Conservation (phyloP, 2,329 filamentous ascomycete genomes). For the Dactylellina parvicollis region DNA sequence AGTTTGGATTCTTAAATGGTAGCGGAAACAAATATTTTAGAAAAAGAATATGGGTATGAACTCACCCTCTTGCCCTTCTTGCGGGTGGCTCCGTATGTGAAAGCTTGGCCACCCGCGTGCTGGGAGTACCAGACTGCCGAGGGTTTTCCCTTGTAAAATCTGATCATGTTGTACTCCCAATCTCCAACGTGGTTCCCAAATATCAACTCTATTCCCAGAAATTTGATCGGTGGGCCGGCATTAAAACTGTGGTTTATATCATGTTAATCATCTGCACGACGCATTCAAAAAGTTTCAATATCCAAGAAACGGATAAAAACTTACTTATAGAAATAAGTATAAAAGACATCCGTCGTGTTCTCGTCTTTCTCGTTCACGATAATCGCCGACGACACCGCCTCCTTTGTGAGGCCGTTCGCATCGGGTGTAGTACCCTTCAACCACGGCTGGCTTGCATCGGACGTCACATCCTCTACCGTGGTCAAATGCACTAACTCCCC, state of each 20-base stretch:
- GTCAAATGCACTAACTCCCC: slow-evolving; percentile 66
- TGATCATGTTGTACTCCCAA: slow-evolving; percentile 75
- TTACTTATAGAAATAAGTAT: slow-evolving; percentile 71
- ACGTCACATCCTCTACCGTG: slow-evolving; percentile 64
- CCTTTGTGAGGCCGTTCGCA: slow-evolving; percentile 65
- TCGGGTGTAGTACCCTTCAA: slow-evolving; percentile 68
- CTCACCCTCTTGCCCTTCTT: slow-evolving; percentile 62
- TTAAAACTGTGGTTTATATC: slow-evolving; percentile 94
- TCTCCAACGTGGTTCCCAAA: slow-evolving; percentile 72
- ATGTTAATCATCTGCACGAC: slow-evolving; percentile 51
- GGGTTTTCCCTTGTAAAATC: slow-evolving; percentile 69
- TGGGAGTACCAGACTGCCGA: slow-evolving; percentile 71
- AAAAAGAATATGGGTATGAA: not conserved
- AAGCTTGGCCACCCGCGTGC: slow-evolving; percentile 72
- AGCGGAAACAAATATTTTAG: not conserved
- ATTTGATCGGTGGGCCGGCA: slow-evolving; percentile 77
- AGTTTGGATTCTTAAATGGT: slow-evolving; percentile 1
- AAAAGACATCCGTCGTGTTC: slow-evolving; percentile 65
- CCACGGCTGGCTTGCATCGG: slow-evolving; percentile 62
- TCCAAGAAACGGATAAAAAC: too few relatives aligned
- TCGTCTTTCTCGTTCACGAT: slow-evolving; percentile 69
- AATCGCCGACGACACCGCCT: slow-evolving; percentile 66
- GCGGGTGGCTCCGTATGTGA: slow-evolving; percentile 68
- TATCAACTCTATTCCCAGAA: slow-evolving; percentile 77
- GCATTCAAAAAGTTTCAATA: slow-evolving; percentile 59